These are phyloP conservation scores for Flagelloscypha sp. DNA, from an alignment of 768 basidiomycete genomes.

Conservation along the genomic window DNA sequence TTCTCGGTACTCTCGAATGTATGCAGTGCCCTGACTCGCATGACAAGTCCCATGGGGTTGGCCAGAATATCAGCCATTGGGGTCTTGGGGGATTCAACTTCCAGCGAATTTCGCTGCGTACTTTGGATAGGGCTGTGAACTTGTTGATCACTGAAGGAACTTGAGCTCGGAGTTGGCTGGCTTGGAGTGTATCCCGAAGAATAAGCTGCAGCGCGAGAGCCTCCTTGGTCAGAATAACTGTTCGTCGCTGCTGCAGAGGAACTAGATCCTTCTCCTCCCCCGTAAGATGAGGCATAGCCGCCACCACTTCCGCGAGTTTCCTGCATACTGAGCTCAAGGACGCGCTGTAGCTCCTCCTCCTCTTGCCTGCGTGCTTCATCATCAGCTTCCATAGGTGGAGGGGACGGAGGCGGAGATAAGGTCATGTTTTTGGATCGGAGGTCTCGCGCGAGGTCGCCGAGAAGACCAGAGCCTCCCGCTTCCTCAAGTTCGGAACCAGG, in stretches of 20 bases:
- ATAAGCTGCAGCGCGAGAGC: slow-evolving; percentile 11
- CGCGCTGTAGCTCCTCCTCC: slow-evolving; percentile 92
- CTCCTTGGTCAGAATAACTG: neutral
- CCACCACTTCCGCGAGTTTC: slow-evolving; percentile 74
- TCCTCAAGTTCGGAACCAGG: no score
- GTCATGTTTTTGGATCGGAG: no score
- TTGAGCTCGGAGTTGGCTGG: slow-evolving; percentile 13
- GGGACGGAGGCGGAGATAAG: no score
- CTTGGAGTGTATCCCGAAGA: slow-evolving; percentile 16
- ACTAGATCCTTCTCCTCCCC: slow-evolving; percentile 23
- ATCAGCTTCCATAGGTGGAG: slow-evolving; percentile 62
- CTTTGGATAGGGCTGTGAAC: slow-evolving; percentile 13
- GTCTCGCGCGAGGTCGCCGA: no score
- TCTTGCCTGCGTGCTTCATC: slow-evolving; percentile 78
- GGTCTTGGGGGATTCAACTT: slow-evolving; percentile 13
- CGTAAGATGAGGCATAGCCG: slow-evolving; percentile 26
- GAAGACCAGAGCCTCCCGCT: no score
- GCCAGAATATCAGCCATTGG: slow-evolving; percentile 15
- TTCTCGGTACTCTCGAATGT: slow-evolving; percentile 81
- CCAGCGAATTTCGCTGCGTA: slow-evolving; percentile 7
- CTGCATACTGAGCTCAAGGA: slow-evolving; percentile 85
- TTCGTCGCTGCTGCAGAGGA: slow-evolving; percentile 3
- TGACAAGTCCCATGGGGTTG: slow-evolving; percentile 42
- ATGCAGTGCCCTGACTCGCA: slow-evolving; percentile 83
- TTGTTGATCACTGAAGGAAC: slow-evolving; percentile 10